Evolutionary conservation across 805 yeast genomes (phyloP).

Genomic region (Yamadazyma laniorum): DNA sequence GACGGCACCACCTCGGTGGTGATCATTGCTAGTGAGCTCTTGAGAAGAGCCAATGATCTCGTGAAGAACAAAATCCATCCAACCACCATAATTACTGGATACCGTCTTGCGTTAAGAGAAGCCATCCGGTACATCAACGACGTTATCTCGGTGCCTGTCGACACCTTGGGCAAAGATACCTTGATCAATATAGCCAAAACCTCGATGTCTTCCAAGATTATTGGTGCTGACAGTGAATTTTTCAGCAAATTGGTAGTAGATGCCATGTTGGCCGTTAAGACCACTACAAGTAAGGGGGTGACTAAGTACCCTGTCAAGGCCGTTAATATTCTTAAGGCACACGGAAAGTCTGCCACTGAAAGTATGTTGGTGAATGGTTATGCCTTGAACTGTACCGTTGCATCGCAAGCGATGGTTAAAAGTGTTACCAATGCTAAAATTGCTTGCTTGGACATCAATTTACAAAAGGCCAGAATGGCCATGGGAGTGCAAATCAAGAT

Average conservation of each 20-base stretch:
- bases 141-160: constrained; percentile 78
- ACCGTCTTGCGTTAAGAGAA: constrained; percentile 88
- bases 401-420: constrained; percentile 94
- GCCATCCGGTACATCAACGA: constrained; percentile 84
- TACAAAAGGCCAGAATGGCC: constrained; percentile 96
- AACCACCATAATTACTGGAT: constrained; percentile 95
- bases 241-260: constrained; percentile 91
- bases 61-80: constrained; percentile 96
- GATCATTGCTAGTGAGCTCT: constrained; percentile 87
- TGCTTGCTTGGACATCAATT: constrained; percentile 86
- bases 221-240: constrained; percentile 90
- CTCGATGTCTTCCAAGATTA: constrained; percentile 94
- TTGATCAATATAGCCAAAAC: constrained; percentile 91
- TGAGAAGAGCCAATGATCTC: constrained; percentile 89
- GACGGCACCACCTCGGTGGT: constrained; percentile 98
- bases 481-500: constrained; percentile 97
- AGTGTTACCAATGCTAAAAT: constrained; percentile 68
- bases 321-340: constrained; percentile 92
- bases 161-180: constrained; percentile 76
- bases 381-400: constrained; percentile 95
- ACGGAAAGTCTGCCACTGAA: constrained; percentile 89
- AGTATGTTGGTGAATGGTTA: constrained; percentile 88
- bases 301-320: constrained; percentile 94
- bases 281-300: constrained; percentile 85
- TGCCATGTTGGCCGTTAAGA: constrained; percentile 91